Conservation (phyloP, 2,329 filamentous ascomycete species). For the Hypoxylon sp. region DNA sequence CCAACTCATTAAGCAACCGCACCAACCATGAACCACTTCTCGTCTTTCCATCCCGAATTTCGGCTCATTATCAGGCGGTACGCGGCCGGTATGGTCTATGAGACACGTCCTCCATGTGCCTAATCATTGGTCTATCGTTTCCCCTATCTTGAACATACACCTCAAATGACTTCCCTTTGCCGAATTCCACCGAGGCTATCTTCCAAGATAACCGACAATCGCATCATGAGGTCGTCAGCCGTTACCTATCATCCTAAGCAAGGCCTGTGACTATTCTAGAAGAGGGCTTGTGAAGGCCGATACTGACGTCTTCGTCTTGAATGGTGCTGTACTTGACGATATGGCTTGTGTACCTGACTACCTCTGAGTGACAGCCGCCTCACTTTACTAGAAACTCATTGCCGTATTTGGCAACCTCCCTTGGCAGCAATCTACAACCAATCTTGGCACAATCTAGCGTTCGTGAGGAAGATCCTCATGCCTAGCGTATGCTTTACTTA, state of each 20-base stretch:
- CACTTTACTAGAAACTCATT: conserved; percentile 16
- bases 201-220: conserved; percentile 36
- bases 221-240: conserved; percentile 32
- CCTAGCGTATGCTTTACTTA: conserved; percentile 36
- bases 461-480: conserved; percentile 37
- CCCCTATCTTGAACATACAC: conserved; percentile 28
- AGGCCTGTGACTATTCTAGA: conserved; percentile 14
- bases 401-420: conserved; percentile 29
- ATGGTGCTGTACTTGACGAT: conserved; percentile 25
- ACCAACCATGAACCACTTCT: conserved; percentile 30
- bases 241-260: conserved; percentile 18
- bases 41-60: conserved; percentile 32
- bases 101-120: conserved; percentile 29
- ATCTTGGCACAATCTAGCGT: conserved; percentile 37
- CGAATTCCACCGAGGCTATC: conserved; percentile 17
- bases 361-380: conserved; percentile 23
- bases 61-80: conserved; percentile 38
- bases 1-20: conserved; percentile 33
- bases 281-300: conserved; percentile 17
- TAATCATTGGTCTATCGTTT: conserved; percentile 29
- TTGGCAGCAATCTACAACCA: conserved; percentile 34
- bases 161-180: conserved; percentile 25
- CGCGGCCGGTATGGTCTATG: conserved; percentile 25
- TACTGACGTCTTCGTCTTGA: conserved; percentile 33
- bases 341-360: conserved; percentile 25